A percentile compares a stretch with the other conserved stretches of the same genome.
phyloP scores from a whole-genome alignment of 1,284 basidiomycete species.

The Clitocybe nebularis region DNA sequence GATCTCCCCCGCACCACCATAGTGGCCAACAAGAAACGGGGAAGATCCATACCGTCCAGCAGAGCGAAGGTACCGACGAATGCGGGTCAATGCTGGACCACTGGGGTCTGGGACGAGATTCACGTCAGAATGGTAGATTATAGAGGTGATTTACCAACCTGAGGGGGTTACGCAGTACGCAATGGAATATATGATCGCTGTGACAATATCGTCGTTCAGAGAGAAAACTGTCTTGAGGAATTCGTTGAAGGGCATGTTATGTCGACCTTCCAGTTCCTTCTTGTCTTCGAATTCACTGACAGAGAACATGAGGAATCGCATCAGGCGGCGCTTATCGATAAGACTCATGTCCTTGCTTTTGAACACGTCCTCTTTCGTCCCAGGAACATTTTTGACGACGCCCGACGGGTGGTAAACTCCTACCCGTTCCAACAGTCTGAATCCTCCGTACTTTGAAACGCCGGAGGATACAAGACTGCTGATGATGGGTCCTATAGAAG shows the following conservation, averaged over 20 bases:
- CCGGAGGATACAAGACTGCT: slow-evolving; percentile 80
- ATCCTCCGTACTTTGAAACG: slow-evolving; percentile 88
- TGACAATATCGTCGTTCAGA: slow-evolving; percentile 53
- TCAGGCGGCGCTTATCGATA: slow-evolving; percentile 86
- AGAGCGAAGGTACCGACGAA: slow-evolving; percentile 74
- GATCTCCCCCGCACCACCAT: slow-evolving; percentile 91
- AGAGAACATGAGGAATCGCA: slow-evolving; percentile 89
- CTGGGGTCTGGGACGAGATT: slow-evolving; percentile 51
- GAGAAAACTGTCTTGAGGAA: slow-evolving; percentile 65
- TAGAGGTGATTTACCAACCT: slow-evolving; percentile 37
- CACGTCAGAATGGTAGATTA: slow-evolving; percentile 4
- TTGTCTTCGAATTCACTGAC: slow-evolving; percentile 69
- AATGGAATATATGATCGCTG: slow-evolving; percentile 69
- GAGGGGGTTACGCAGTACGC: slow-evolving; percentile 55
- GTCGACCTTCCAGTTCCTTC: slow-evolving; percentile 56
- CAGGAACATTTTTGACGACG: slow-evolving; percentile 69
- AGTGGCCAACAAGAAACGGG: slow-evolving; percentile 91
- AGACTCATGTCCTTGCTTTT: slow-evolving; percentile 77
- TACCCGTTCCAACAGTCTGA: slow-evolving; percentile 80
- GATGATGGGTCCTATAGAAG: slow-evolving; percentile 78
- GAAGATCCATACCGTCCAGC: slow-evolving; percentile 87
- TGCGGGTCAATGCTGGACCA: slow-evolving; percentile 58
- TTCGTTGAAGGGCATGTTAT: slow-evolving; percentile 49
- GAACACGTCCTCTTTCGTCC: slow-evolving; percentile 93
- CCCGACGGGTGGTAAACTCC: slow-evolving; percentile 51